phyloP scores from a whole-genome alignment of 257 asterid species.

The Solanum chiquidenum region DNA sequence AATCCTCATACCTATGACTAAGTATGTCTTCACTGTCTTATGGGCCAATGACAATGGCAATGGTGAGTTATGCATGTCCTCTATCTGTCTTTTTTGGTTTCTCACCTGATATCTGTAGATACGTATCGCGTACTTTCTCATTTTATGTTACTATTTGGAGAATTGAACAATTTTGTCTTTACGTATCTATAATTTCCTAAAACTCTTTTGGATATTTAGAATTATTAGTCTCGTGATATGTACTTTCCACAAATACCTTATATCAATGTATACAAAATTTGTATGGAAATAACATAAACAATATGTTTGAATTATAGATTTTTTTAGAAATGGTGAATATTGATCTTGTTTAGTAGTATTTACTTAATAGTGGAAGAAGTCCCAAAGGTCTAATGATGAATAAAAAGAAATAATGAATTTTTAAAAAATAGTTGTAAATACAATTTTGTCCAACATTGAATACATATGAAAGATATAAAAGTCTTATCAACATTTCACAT shows the following conservation, averaged over 20 bases:
- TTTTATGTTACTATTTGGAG: background rate
- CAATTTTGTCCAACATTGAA: background rate
- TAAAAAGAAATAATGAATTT: background rate
- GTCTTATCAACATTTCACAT: background rate
- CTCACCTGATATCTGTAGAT: background rate
- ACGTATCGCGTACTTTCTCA: background rate
- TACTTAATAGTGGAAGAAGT: background rate
- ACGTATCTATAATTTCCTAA: background rate
- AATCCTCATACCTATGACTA: slow-evolving; percentile 48
- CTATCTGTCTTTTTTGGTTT: background rate
- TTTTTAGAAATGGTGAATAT: background rate
- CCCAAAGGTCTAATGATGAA: background rate
- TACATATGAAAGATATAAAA: background rate
- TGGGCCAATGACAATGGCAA: slow-evolving; percentile 78
- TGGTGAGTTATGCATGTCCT: slow-evolving; percentile 21
- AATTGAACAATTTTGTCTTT: background rate
- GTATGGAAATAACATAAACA: background rate
- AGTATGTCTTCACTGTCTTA: slow-evolving; percentile 56
- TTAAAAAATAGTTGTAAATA: background rate
- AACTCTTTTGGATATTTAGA: background rate
- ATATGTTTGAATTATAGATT: background rate
- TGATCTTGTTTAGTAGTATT: background rate
- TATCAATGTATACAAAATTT: background rate
- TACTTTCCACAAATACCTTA: background rate
- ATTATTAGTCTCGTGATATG: background rate